phyloP scores from a whole-genome alignment of 1,284 basidiomycete genomes.

The Erythrobasidium hasegawianum region DNA sequence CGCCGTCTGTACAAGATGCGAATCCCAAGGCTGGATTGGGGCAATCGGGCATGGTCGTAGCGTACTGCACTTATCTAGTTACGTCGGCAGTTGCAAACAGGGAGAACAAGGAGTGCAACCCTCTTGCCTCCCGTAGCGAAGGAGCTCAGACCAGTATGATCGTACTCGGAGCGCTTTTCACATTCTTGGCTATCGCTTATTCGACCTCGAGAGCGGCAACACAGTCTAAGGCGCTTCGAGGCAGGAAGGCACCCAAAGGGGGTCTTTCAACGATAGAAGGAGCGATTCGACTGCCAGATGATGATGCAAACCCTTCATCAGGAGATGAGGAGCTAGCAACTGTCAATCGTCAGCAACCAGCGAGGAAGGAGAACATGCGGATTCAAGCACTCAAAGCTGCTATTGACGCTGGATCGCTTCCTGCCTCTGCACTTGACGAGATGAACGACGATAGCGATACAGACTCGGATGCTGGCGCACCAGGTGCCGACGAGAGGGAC shows the following conservation, averaged over 20 bases:
- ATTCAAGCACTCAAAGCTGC: conserved; percentile 94
- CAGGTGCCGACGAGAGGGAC: conserved; percentile 69
- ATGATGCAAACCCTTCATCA: conserved; percentile 47
- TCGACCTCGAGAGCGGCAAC: conserved; percentile 94
- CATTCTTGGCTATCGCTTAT: conserved; percentile 96
- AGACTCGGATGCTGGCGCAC: conserved; percentile 59
- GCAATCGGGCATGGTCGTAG: conserved; percentile 92
- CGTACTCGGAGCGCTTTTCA: conserved; percentile 88
- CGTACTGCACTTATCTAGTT: conserved; percentile 94
- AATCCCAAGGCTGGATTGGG: conserved; percentile 93
- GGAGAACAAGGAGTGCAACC: conserved; percentile 78
- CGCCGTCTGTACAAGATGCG: conserved; percentile 82
- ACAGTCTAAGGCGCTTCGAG: conserved; percentile 83
- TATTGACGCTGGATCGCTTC: conserved; percentile 80
- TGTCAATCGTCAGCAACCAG: conserved; percentile 78
- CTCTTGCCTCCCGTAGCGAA: conserved; percentile 61
- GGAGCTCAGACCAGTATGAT: conserved; percentile 81
- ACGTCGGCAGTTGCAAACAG: conserved; percentile 93
- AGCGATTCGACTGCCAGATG: conserved; percentile 61
- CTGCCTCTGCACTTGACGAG: conserved; percentile 85
- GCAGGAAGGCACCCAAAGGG: conserved; percentile 55
- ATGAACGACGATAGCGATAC: conserved; percentile 68
- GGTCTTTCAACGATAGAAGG: conserved; percentile 53
- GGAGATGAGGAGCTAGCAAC: conserved; percentile 59
- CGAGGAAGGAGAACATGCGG: conserved; percentile 76